Base-by-base conservation (phyloP, 176 grass and related monocot genomes). In the Tillandsia leiboldiana region DNA sequence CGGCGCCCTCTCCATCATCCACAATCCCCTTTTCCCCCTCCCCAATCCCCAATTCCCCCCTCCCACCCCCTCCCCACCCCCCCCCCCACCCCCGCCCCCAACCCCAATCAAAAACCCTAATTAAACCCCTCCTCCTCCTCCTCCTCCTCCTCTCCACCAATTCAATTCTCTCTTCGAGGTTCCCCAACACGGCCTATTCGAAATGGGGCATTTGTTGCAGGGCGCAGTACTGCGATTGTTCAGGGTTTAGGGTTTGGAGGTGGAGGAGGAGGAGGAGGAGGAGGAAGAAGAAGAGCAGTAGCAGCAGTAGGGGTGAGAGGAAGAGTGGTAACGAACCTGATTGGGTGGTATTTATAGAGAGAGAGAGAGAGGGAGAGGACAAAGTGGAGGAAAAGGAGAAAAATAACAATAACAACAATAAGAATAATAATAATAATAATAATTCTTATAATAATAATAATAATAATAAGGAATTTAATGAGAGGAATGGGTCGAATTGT, bases 341-440 rank as follows among this genome's bases (percentile, higher is more conserved):
- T n/a, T 29, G 3, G 22, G 22, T 4, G 80, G 72, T 89, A 74
- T 89, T 83, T 82, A 89, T 70, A 71, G 79, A 26, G 64, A 73
- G 73, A 22, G 56, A 57, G 53, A 57, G 54, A 56, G 53, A 56
- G 53, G 6, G 53, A 56, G 53, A 56, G 53, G 15, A 42, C 33
- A 42, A 42, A 42, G 33, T 7, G 33, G 53, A 12, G 53, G 5
- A n/a, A 56, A 15, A 53, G 52, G 8, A 54, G 11, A 54, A 13
- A 56, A 14, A 14, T 56, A 56, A 14, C n/a, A 12, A n/a, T 56
- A n/a, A 56, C 3, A 42, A 42, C 7, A 33, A 33, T 3, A 33
- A 33, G 0, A 3, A 33, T 6, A 33, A 33, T 33, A 2, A 2
- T 2, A 2, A 2, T 2, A 33, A 33, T 33, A 33, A 33, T 33